These are phyloP conservation scores for Hibiscus mutabilis DNA, from an alignment of 345 rosid genomes.

Conservation along the genomic window DNA sequence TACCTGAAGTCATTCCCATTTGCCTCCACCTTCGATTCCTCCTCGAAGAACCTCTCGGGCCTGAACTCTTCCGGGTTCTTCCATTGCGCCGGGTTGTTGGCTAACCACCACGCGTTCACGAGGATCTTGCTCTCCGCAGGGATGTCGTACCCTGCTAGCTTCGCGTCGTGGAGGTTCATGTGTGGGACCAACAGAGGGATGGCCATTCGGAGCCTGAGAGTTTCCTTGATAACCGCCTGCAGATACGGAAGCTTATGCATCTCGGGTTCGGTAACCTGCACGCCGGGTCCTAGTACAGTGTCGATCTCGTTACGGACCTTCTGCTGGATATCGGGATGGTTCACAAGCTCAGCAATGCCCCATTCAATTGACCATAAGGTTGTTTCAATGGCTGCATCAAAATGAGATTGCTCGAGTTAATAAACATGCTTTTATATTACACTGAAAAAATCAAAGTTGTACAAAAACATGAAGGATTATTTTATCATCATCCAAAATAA, in stretches of 20 bases:
- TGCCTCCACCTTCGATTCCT: conserved; percentile 88
- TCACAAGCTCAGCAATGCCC: conserved; percentile 93
- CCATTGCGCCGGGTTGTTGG: conserved; percentile 86
- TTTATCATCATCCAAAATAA: too few species aligned
- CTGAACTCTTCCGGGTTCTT: conserved; percentile 88
- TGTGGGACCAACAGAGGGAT: conserved; percentile 99
- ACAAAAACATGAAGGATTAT: too few species aligned
- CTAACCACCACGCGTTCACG: conserved; percentile 98
- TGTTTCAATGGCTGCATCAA: conserved; percentile 80
- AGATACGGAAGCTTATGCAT: conserved; percentile 76
- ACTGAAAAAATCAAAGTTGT: too few species aligned
- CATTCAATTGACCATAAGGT: conserved; percentile 96
- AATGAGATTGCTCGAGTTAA: background rate
- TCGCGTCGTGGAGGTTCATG: conserved; percentile 97
- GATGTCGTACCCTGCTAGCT: conserved; percentile 72
- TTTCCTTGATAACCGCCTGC: conserved; percentile 91
- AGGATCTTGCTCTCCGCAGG: conserved; percentile 96
- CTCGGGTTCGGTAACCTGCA: conserved; percentile 83
- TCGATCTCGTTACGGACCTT: conserved; percentile 76
- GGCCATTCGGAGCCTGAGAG: conserved; percentile 92
- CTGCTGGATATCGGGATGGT: conserved; percentile 77
- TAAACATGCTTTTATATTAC: too few species aligned
- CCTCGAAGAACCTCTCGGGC: conserved; percentile 95
- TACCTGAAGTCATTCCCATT: conserved; percentile 89
- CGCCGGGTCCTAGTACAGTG: conserved; percentile 61